phyloP scores from a whole-genome alignment of 2,329 filamentous ascomycete species.

The Talaromyces islandicus region DNA sequence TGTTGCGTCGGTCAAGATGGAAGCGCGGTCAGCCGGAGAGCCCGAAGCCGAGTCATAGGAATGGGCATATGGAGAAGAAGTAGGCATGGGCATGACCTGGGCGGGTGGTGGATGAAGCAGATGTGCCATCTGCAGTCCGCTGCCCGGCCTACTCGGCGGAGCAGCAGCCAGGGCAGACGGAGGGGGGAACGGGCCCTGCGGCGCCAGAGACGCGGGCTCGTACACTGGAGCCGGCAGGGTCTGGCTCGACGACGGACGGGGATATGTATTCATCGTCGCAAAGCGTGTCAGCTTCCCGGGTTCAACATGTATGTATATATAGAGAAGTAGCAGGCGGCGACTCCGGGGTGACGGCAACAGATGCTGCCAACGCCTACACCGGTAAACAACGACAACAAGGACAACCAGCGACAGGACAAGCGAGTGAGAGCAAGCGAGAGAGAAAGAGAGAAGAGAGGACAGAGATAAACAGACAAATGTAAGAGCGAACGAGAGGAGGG shows the following conservation, averaged over 20 bases:
- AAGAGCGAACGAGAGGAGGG: neutral
- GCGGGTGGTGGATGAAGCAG: conserved; percentile 32
- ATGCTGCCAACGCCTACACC: neutral
- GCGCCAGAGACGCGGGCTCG: conserved; percentile 23
- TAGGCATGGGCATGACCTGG: conserved; percentile 18
- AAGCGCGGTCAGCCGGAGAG: conserved; percentile 33
- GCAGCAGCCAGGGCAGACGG: conserved; percentile 27
- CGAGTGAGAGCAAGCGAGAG: neutral
- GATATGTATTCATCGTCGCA: conserved; percentile 11
- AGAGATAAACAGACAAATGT: neutral
- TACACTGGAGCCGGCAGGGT: neutral
- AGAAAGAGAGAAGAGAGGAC: neutral
- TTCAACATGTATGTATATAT: neutral
- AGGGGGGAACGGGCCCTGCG: conserved; percentile 22
- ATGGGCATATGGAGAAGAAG: conserved; percentile 27
- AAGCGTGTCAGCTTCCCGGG: neutral
- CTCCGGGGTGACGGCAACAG: neutral
- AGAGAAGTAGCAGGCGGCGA: neutral
- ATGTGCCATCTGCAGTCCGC: conserved; percentile 37
- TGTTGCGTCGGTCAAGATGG: conserved; percentile 32
- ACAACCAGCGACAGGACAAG: neutral
- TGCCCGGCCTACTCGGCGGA: conserved; percentile 33
- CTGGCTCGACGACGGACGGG: neutral
- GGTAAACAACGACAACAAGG: neutral
- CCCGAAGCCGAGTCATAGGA: conserved; percentile 35